Evolutionary conservation across 257 asterid genomes (phyloP).

Genomic region (Ocimum tenuiflorum): DNA sequence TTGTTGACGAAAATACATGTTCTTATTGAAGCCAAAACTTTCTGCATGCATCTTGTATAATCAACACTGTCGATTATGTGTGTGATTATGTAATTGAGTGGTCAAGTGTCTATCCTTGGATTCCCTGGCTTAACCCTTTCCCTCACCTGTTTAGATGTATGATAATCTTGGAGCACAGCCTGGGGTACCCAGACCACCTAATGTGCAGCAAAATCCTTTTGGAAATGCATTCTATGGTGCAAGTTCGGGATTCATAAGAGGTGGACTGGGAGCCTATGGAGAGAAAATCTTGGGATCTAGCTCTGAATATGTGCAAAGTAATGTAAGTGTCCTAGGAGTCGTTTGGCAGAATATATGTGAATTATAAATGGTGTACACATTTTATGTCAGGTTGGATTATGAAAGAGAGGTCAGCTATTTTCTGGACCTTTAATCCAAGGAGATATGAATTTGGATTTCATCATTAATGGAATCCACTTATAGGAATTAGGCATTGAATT

Average conservation of each 20-base stretch:
- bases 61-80: neutral
- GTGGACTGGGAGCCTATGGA: constrained; percentile 53
- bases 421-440: neutral
- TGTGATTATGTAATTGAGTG: neutral
- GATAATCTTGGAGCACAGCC: constrained; percentile 37
- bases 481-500: neutral
- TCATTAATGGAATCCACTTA: neutral
- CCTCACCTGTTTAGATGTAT: constrained; percentile 27
- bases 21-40: neutral
- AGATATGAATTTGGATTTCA: neutral
- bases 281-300: constrained; percentile 46
- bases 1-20: neutral
- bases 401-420: too few species aligned
- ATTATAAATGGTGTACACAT: too few species aligned
- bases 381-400: too few species aligned
- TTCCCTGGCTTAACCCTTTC: neutral
- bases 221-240: constrained; percentile 41
- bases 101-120: neutral
- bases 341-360: neutral
- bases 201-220: constrained; percentile 37
- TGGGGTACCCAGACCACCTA: constrained; percentile 36
- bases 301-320: constrained; percentile 54
- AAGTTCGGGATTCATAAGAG: constrained; percentile 43
- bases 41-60: neutral
- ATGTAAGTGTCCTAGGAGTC: constrained; percentile 25